A percentile compares a stretch with the other conserved stretches of the same genome.
Evolutionary conservation across 345 rosid genomes (phyloP).

Genomic region (Isatis tinctoria): DNA sequence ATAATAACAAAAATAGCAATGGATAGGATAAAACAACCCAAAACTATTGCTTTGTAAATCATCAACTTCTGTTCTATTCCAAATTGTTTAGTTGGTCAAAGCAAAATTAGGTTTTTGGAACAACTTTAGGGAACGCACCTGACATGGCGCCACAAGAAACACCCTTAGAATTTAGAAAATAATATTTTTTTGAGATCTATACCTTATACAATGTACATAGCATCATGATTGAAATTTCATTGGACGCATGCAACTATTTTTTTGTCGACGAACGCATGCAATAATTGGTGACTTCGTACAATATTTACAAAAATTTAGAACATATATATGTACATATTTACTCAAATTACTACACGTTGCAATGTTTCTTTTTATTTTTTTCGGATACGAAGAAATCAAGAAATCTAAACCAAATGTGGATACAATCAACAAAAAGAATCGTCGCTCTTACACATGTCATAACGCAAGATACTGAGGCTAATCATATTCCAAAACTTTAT

Average conservation of each 20-base stretch:
- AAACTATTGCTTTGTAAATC: not conserved
- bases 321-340: not conserved
- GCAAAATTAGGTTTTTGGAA: not conserved
- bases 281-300: conserved; percentile 1
- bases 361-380: not conserved
- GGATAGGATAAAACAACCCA: too few species aligned
- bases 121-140: conserved; percentile 11
- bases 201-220: conserved; percentile 3
- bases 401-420: not conserved
- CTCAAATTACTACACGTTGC: conserved; percentile 1
- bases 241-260: conserved; percentile 6
- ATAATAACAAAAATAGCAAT: too few species aligned
- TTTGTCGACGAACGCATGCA: not conserved
- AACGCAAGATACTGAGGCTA: not conserved
- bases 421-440: conserved; percentile 10
- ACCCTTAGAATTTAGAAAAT: not conserved
- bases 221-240: conserved; percentile 4
- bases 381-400: not conserved
- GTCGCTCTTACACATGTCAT: not conserved
- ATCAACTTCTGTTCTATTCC: not conserved
- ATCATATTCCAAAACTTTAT: not conserved
- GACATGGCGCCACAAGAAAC: not conserved
- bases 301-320: not conserved
- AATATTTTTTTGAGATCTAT: conserved; percentile 7
- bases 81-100: not conserved